Evolutionary conservation across 495 filamentous ascomycete species (phyloP), one percentile per base, ranked within the genome.

Genomic region (Annulohypoxylon maeteangense): DNA sequence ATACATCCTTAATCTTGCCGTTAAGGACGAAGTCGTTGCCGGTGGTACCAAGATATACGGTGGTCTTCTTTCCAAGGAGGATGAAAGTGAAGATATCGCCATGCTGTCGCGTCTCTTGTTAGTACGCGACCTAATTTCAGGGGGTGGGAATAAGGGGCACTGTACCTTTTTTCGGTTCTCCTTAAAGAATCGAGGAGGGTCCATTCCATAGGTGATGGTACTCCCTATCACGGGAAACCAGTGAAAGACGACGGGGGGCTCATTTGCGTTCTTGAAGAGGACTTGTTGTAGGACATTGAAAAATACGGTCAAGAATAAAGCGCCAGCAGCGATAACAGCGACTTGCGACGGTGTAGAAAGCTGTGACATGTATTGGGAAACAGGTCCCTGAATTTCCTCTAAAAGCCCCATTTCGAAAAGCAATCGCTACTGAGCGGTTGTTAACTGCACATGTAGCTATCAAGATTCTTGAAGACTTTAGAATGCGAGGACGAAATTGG

Each of bases 21-120:
- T 95, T 94, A 51, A 95, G 85, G 75, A 95, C 92, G 73, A 95
- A 95, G 27, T 94, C 90, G 76, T 94, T 96, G 63, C 93, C 93
- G 65, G 90, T 82, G n/a, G 87, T 81, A 0, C 93, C 93, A 50
- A 96, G 81, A 67, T 87, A 92, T 7, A 92, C 92, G 3, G 92
- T 93, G 18, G 87, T 92, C 78, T 90, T 91, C 76, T 86, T 88
- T 53, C 92, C 92, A 27, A 94, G 84, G 16, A 94, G 82, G 47
- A 93, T 81, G 76, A 93, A 94, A 8, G 92, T 94, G 71, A 93
- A 94, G 70, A 90, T 85, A 78, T 94, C 91, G 60, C 91, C 91
- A 79, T 92, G 89, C 90, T 93, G 20, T 47, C 40, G 27, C 31
- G 23, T 67, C 71, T 71, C 64, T 71, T 71, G 42, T 76, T 74